Evolutionary conservation across 2,329 filamentous ascomycete genomes (phyloP), one percentile per base, ranked within the genome.

Genomic region (Arthrobotrys sinensis): DNA sequence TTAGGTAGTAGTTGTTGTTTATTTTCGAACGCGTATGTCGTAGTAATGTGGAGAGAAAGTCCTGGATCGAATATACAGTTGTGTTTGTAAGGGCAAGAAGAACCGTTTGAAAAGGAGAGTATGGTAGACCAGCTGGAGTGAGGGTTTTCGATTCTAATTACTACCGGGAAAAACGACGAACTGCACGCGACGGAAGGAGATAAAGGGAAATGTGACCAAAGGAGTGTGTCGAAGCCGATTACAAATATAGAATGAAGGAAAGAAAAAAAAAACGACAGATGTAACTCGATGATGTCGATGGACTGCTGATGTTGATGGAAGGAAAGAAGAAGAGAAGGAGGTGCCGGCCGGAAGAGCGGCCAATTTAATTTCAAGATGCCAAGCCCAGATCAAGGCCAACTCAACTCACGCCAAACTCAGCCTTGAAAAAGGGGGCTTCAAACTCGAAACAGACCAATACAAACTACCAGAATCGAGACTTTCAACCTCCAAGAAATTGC

Each of bases 211-310:
- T 6, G 21, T 19, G n/a, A 46, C 19, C 38, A 79, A 79, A 73
- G 65, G 76, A 75, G 69, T 57, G 76, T 79, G 55, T 69, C 53
- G 76, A 75, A 73, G 68, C 69, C 63, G 64, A 73, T 64, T 68
- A 68, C 48, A 65, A 65, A 48, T 6, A 48, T 43, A 60, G 43
- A 69, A 73, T 8, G 55, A 68, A 55, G 34, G 40, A 69, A 75
- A 57, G n/a, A 48, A 62, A 69, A n/a, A 32, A 64, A 28, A 28
- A 28, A 28, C 24, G 24, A 28, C 50, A 34, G 38, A 52, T 43
- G 36, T 62, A 36, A 34, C n/a, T n/a, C 28, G 57, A 66, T 69
- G 64, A 66, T 70, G 67, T 78, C 45, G 67, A 63, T 43, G 36
- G 65, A 65, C 38, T 21, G 57, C 28, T 45, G 43, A 63, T 55